Evolutionary conservation across 768 basidiomycete genomes (phyloP), one percentile per base, ranked within the genome.

Genomic region (Tylopilus sp.): DNA sequence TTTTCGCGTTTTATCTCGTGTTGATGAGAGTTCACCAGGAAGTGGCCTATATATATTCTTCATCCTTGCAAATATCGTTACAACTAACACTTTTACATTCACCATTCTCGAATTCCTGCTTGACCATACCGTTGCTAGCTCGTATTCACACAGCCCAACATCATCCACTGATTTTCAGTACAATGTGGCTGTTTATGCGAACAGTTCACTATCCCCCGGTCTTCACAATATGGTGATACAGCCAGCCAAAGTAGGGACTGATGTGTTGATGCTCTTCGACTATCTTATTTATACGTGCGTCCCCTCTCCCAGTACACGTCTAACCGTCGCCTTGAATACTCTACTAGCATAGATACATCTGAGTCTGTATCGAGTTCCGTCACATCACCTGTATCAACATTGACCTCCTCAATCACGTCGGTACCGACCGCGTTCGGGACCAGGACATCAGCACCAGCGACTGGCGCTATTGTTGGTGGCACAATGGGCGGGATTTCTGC

Each of bases 231-330:
- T 63, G 54, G n/a, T 4, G 17, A 31, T 63, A 14, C 33, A 50
- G 24, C 54, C 61, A 1, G 21, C 37, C 38, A 22, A 48, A n/a
- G n/a, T 45, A 2, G 37, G 26, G 12, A 33, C 12, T 13, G 1
- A 25, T 0, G 38, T 59, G 24, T 47, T 57, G 33, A 57, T 61
- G 3, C n/a, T 59, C 9, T 61, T 61, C 7, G 60, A 62, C 22
- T 63, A 63, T 41, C 22, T 60, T 4, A 42, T 63, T 37, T 63
- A 63, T 25, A 60, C 53, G 58, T 61, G 25, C 2, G 59, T 51
- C 19, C 24, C 19, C 13, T 17, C 10, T 53, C 16, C 19, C 6
- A 14, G 25, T 12, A 12, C 25, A 13, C n/a, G 10, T 8, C 19
- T 22, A 5, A 1, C 9, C 4, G n/a, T 12, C 9, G 13, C 26